A percentile compares a stretch with the other conserved stretches of the same genome.
phyloP scores from a whole-genome alignment of 148 eudicot genomes.

The Rhododendron vialii region DNA sequence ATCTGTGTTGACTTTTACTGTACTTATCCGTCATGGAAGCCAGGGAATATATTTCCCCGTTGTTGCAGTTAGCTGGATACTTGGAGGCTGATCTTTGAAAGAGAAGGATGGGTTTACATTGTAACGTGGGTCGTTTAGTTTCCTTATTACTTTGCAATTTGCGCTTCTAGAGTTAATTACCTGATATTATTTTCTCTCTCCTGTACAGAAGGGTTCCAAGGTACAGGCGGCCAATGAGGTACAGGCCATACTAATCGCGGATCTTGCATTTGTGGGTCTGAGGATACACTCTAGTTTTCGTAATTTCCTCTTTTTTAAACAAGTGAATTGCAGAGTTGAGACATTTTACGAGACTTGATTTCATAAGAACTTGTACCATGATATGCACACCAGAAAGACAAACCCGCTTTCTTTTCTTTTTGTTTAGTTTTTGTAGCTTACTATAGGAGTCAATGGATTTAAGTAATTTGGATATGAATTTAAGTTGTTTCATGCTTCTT shows the following conservation, averaged over 20 bases:
- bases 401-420: neutral
- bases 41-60: neutral
- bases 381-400: neutral
- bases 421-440: neutral
- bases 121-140: neutral
- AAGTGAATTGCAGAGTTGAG: slow-evolving; percentile 1
- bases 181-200: neutral
- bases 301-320: neutral
- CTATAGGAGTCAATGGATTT: neutral
- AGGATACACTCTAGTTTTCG: neutral
- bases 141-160: too few relatives aligned
- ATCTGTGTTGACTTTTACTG: neutral
- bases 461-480: neutral
- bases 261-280: slow-evolving; percentile 1
- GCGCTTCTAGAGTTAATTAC: neutral
- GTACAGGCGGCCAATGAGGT: slow-evolving; percentile 45
- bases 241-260: slow-evolving; percentile 37
- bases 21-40: neutral
- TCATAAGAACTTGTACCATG: neutral
- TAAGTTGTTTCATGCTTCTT: neutral
- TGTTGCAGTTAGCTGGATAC: neutral
- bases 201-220: slow-evolving; percentile 48
- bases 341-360: neutral
- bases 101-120: neutral
- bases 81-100: neutral